Evolutionary conservation across 176 grass and related monocot species (phyloP), one percentile per base, ranked within the genome.

Genomic region (Oryza meyeriana): DNA sequence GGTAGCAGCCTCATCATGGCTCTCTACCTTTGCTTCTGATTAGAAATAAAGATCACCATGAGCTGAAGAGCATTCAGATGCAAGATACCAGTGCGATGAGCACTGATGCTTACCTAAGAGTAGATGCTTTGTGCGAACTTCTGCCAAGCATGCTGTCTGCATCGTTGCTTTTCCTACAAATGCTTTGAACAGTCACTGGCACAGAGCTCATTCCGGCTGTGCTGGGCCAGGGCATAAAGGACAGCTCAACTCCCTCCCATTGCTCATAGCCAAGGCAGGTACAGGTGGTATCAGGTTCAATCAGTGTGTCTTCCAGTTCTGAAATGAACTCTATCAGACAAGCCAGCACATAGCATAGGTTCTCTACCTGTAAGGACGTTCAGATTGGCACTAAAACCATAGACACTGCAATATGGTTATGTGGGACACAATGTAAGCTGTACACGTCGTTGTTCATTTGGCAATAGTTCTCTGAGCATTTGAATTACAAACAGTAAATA

Each of bases 401-500:
- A 29, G 44, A 12, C 25, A 32, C 6, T 22, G 1, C 20, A 44
- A 10, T 28, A 25, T 41, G 26, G 72, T 69, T 69, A 30, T 16
- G 55, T 77, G 45, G 34, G 69, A 76, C 6, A 76, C 63, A 84
- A 45, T 73, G 38, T 29, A 32, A 45, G 2, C 57, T 69, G 77
- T 59, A 68, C 61, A 44, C 2, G 1, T 30, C 27, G 10, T 42
- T 55, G 6, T 79, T 22, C 71, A 40, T 38, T 55, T 11, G n/a
- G 66, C 34, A 67, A 75, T 75, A 42, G 16, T 50, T 64, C 6
- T 17, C 1, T 11, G 12, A 33, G 4, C 6, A 57, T 71, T 63
- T 28, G 57, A 41, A 59, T 83, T 73, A 83, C 80, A 88, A 13
- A 66, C 27, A 39, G 20, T 64, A 78, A 25, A 66, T n/a, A 35